Conservation (phyloP, 345 rosid species). For the Litchi chinensis region DNA sequence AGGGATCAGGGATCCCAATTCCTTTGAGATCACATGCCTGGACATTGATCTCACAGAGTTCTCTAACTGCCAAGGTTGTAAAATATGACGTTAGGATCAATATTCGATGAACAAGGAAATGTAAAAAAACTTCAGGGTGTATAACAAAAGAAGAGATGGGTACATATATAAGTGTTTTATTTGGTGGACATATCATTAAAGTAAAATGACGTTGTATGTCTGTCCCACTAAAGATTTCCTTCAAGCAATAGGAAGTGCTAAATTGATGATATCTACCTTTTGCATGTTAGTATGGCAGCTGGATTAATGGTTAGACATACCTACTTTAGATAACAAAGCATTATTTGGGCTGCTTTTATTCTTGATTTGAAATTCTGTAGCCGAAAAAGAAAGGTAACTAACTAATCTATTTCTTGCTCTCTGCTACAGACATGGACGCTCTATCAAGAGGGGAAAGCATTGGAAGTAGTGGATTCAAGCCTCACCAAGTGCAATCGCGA, state of each 20-base stretch:
- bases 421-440: slow-evolving; percentile 68
- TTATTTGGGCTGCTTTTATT: neutral
- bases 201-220: neutral
- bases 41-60: neutral
- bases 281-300: neutral
- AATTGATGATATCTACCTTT: neutral
- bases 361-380: neutral
- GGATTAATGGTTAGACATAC: neutral
- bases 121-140: neutral
- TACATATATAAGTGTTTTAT: neutral
- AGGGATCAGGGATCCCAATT: neutral
- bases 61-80: neutral
- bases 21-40: neutral
- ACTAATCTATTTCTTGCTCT: slow-evolving; percentile 1
- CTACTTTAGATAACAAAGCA: no score
- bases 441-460: slow-evolving; percentile 47
- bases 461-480: slow-evolving; percentile 70
- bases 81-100: neutral
- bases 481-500: slow-evolving; percentile 59
- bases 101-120: neutral
- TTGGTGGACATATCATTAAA: neutral
- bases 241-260: neutral
- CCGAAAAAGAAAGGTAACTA: neutral
- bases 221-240: neutral
- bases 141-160: neutral